phyloP scores from a whole-genome alignment of 2,329 filamentous ascomycete genomes.

The Aspergillus neoniger region DNA sequence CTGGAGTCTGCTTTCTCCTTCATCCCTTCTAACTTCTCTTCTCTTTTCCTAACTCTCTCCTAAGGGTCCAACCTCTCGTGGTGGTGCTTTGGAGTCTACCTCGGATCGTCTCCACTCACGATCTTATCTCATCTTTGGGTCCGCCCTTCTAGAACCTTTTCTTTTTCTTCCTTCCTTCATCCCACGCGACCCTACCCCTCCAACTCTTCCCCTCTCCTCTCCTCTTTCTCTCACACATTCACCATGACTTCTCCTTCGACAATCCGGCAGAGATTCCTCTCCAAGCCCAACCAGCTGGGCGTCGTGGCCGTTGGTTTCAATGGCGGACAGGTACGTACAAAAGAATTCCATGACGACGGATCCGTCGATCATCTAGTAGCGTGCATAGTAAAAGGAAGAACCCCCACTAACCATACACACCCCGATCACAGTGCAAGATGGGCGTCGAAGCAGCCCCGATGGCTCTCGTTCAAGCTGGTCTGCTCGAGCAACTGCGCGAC shows the following conservation, averaged over 20 bases:
- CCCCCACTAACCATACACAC: background rate
- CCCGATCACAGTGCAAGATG: slow-evolving; percentile 68
- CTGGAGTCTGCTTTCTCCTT: slow-evolving; percentile 2
- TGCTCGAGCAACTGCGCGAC: slow-evolving; percentile 77
- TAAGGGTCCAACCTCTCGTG: no score
- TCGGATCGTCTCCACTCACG: slow-evolving; percentile 17
- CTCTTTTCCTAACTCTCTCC: slow-evolving; percentile 12
- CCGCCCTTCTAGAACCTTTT: slow-evolving; percentile 26
- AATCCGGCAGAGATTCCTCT: slow-evolving; percentile 73
- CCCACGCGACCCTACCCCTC: slow-evolving; percentile 2
- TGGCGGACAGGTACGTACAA: slow-evolving; percentile 78
- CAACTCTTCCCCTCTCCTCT: slow-evolving; percentile 5
- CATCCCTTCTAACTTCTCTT: background rate
- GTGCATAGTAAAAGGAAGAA: background rate
- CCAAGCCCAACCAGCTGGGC: slow-evolving; percentile 76
- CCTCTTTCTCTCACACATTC: slow-evolving; percentile 4
- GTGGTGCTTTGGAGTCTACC: background rate
- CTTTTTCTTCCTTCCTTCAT: slow-evolving; percentile 11
- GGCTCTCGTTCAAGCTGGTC: slow-evolving; percentile 83
- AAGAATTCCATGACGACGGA: slow-evolving; percentile 11
- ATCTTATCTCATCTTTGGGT: slow-evolving; percentile 21
- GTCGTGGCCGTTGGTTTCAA: slow-evolving; percentile 96
- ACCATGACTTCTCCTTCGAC: slow-evolving; percentile 60
- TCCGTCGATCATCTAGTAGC: slow-evolving; percentile 14
- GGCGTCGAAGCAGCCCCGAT: slow-evolving; percentile 90